Conservation (phyloP, 139 green algal species). For the Micractinium sp. region DNA sequence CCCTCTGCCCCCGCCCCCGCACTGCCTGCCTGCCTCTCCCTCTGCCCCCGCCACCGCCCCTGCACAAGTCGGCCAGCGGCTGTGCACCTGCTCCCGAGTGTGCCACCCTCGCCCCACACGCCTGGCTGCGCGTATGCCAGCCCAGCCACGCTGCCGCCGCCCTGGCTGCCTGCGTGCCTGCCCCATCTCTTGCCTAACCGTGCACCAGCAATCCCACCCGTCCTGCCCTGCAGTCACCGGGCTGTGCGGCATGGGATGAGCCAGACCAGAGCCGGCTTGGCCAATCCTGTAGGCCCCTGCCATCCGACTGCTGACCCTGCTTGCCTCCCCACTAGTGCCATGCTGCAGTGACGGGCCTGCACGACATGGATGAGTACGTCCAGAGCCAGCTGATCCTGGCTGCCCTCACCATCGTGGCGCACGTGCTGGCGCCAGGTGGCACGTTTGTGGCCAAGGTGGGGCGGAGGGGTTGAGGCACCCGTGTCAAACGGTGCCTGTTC, state of each 20-base stretch:
- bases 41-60: too few species aligned
- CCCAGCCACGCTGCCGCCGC: too few species aligned
- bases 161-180: too few species aligned
- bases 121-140: too few species aligned
- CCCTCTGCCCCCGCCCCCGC: background rate
- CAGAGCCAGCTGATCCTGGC: constrained; percentile 95
- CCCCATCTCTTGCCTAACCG: too few species aligned
- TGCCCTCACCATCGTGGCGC: constrained; percentile 83
- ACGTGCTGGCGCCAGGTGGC: constrained; percentile 85
- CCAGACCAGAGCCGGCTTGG: background rate
- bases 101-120: too few species aligned
- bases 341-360: constrained; percentile 93
- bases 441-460: constrained; percentile 90
- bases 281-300: background rate
- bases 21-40: background rate
- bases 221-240: too few species aligned
- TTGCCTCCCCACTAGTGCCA: background rate
- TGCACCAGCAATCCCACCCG: too few species aligned
- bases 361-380: constrained; percentile 99
- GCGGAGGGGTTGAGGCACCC: background rate
- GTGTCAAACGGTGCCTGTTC: too few species aligned
- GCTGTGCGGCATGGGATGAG: background rate
- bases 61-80: too few species aligned
- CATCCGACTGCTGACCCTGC: background rate
- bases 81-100: too few species aligned